A percentile compares a stretch with the other conserved stretches of the same genome.
phyloP scores from a whole-genome alignment of 2,329 filamentous ascomycete genomes.

The Fusarium hainanense region DNA sequence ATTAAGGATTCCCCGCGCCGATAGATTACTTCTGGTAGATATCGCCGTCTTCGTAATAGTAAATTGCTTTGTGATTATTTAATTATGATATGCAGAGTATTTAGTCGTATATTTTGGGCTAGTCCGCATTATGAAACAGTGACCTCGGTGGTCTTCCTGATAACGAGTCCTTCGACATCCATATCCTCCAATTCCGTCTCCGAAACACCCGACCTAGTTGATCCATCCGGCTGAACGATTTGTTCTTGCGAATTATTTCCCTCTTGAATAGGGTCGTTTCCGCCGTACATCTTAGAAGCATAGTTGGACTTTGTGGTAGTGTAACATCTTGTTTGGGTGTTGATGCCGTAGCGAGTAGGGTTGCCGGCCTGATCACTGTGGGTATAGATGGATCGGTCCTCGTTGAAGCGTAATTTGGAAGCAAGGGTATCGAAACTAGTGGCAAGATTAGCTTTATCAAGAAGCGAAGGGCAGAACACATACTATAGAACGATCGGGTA shows the following conservation, averaged over 20 bases:
- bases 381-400: constrained; percentile 21
- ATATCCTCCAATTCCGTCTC: constrained; percentile 22
- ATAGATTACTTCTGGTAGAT: fast-evolving
- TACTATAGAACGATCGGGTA: constrained; percentile 55
- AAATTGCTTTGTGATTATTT: background rate
- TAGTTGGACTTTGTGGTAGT: constrained; percentile 19
- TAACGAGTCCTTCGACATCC: constrained; percentile 27
- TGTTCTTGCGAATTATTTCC: constrained; percentile 22
- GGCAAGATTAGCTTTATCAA: background rate
- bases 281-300: constrained; percentile 3
- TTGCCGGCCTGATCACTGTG: constrained; percentile 14
- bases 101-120: fast-evolving
- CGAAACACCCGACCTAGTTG: constrained; percentile 15
- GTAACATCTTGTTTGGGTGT: constrained; percentile 24
- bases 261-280: background rate
- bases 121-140: constrained; percentile 1
- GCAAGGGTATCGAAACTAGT: constrained; percentile 49
- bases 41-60: background rate
- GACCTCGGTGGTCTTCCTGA: constrained; percentile 40
- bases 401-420: constrained; percentile 45
- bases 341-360: background rate
- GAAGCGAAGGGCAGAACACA: too few relatives aligned
- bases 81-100: background rate
- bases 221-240: constrained; percentile 21
- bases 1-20: background rate